Base-by-base conservation (phyloP, 2,329 filamentous ascomycete species). In the Aspergillus sp. region DNA sequence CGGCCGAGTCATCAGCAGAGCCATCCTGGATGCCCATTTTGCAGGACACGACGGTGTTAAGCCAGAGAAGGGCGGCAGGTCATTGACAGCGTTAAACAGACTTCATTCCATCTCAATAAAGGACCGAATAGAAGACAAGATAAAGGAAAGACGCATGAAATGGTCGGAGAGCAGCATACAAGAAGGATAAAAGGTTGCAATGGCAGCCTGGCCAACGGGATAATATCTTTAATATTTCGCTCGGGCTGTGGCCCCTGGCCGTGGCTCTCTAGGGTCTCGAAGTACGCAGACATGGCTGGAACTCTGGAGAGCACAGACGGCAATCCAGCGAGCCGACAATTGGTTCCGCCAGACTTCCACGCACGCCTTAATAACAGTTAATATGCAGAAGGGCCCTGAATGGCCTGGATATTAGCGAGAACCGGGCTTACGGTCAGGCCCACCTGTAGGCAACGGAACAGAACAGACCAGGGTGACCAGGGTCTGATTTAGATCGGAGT, bases 11-110 rank as follows among this genome's bases (percentile, higher is more conserved):
- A 26, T 44, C 24, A 1, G 37, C 30, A 26, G 34, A 12, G n/a
- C 26, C 26, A 15, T 35, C 33, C 26, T 30, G 22, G 30, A 25
- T 35, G 32, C 41, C 30, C 50, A 57, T 54, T 19, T 26, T 43
- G 33, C 25, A 25, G 22, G 26, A 31, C 19, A 26, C 10, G 24
- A 20, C 15, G 28, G 30, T n/a, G 20, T 15, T 12, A 15, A 8
- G 15, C 24, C 19, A 27, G 10, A 13, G 16, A 20, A 19, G 19
- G 12, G 17, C 12, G 24, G 10, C 13, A 24, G 10, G 10, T 34
- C 24, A 33, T 33, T 33, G 25, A 33, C 28, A 4, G 22, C 11
- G 15, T 11, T 14, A 24, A 11, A 22, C 8, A 15, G n/a, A 12
- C 10, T 15, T 30, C 29, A 30, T 6, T 14, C n/a, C 29, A 30